Percentiles rank a stretch among this genome's conserved stretches.
Conservation (phyloP, 2,329 filamentous ascomycete genomes). For the Dendrostoma leiphaemia region DNA sequence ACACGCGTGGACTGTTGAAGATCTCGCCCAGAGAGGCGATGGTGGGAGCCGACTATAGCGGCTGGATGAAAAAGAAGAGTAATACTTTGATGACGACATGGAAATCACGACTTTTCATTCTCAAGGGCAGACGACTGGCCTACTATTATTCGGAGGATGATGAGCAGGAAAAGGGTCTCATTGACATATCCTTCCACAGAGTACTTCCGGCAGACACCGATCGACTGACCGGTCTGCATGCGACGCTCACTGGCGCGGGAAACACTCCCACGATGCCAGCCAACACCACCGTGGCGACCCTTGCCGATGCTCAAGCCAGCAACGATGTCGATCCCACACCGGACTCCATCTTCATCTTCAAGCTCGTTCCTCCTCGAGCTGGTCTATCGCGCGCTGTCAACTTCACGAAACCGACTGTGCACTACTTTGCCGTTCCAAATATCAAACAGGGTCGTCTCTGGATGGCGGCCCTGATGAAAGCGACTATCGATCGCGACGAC, state of each 20-base stretch:
- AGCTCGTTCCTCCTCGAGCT: conserved; percentile 85
- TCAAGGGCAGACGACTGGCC: conserved; percentile 84
- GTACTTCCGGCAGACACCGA: conserved; percentile 95
- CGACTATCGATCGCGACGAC: conserved; percentile 92
- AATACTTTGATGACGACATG: conserved; percentile 95
- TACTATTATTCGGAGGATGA: conserved; percentile 97
- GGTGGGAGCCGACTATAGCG: conserved; percentile 83
- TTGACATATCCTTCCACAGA: conserved; percentile 95
- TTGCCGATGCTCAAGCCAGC: conserved; percentile 45
- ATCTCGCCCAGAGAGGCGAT: conserved; percentile 82
- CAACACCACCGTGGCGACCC: conserved; percentile 44
- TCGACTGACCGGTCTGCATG: conserved; percentile 84
- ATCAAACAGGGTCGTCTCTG: conserved; percentile 84
- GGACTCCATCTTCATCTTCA: conserved; percentile 93
- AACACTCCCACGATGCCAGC: conserved; percentile 58
- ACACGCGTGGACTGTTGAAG: conserved; percentile 80
- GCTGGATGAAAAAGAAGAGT: conserved; percentile 99
- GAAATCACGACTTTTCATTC: conserved; percentile 94
- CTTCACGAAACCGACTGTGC: conserved; percentile 95
- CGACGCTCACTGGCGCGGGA: conserved; percentile 85
- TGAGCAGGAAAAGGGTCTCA: conserved; percentile 88
- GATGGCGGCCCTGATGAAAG: conserved; percentile 99
- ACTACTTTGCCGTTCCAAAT: conserved; percentile 96
- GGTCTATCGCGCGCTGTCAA: conserved; percentile 89
- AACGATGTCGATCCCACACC: conserved; percentile 37